A percentile compares a stretch with the other conserved stretches of the same genome.
Evolutionary conservation across 352 stramenopile genomes (phyloP).

Genomic region (Thraustochytrium sp.): DNA sequence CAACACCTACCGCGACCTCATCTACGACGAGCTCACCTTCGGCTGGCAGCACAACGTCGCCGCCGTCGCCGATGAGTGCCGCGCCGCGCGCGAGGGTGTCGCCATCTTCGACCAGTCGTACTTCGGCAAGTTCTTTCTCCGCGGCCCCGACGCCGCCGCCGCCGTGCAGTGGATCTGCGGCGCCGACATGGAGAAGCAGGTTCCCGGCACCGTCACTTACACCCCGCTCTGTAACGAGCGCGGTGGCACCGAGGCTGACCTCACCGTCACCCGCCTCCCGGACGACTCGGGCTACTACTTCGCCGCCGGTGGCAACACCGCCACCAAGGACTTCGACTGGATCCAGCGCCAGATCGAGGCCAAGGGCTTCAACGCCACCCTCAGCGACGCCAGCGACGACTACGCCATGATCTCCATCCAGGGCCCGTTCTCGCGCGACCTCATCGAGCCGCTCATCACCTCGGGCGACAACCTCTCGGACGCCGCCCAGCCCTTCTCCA

Average conservation of each 20-base stretch:
- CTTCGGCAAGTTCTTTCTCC: slow-evolving; percentile 52
- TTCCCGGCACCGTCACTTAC: slow-evolving; percentile 48
- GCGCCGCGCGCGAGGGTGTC: slow-evolving; percentile 44
- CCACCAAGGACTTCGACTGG: slow-evolving; percentile 51
- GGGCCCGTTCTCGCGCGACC: slow-evolving; percentile 41
- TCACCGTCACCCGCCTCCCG: slow-evolving; percentile 47
- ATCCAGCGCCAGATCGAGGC: slow-evolving; percentile 36
- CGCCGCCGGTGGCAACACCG: slow-evolving; percentile 47
- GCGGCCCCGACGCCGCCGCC: slow-evolving; percentile 40
- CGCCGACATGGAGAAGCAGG: slow-evolving; percentile 47
- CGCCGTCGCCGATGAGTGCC: slow-evolving; percentile 45
- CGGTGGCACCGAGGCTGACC: slow-evolving; percentile 49
- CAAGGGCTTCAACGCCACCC: slow-evolving; percentile 28
- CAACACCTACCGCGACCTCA: slow-evolving; percentile 45
- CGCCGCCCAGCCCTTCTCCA: slow-evolving; percentile 48
- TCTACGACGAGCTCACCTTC: slow-evolving; percentile 51
- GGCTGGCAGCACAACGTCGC: slow-evolving; percentile 40
- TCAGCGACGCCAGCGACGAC: slow-evolving; percentile 49
- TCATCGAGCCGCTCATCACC: slow-evolving; percentile 45
- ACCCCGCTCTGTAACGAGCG: slow-evolving; percentile 50
- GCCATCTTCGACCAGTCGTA: slow-evolving; percentile 53
- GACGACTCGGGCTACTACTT: slow-evolving; percentile 50
- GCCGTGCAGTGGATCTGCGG: slow-evolving; percentile 50
- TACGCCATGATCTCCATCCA: slow-evolving; percentile 49
- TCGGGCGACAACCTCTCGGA: slow-evolving; percentile 10